Evolutionary conservation across 129 eudicot genomes (phyloP), one percentile per base, ranked within the genome.

Genomic region (Flaveria robusta): DNA sequence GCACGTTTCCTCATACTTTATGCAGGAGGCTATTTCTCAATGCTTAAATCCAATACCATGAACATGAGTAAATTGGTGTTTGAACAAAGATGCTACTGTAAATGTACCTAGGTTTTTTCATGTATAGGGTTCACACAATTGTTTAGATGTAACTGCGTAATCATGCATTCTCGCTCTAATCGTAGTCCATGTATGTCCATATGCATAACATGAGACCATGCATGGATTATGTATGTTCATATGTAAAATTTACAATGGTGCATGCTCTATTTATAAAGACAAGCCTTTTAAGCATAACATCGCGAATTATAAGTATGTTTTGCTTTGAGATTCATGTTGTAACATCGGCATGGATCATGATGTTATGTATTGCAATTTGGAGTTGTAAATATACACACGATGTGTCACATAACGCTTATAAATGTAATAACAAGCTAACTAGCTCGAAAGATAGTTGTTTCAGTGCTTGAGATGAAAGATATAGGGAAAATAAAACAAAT

Each of bases 201-300:
- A 76, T 78, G 72, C 63, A 37, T 70, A 70, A 79, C 77, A 78
- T 78, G 82, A 50, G 19, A 78, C 49, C 77, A 62, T 79, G 77
- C 77, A 59, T 79, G 77, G 56, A 68, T 70, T 71, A 34, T 62
- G 41, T 78, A 71, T 79, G 83, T 79, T 64, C 69, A 62, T 79
- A 79, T 72, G 79, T 79, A 54, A 64, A 79, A 72, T 72, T 54
- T 10, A 64, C 49, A 73, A 26, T 72, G 78, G 46, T 52, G 77
- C 72, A 49, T 65, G 27, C 67, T 23, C 56, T 79, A 66, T 49
- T 71, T 39, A 37, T 77, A 45, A 12, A 79, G 47, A 46, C 20
- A 50, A 63, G 56, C 51, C 50, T 52, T 72, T 56, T 39, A 65
- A 18, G 24, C 42, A 80, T 66, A 64, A 42, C 83, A 73, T 74